Evolutionary conservation across 2,329 filamentous ascomycete species (phyloP), one percentile per base, ranked within the genome.

Genomic region (Podosphaera xanthii): DNA sequence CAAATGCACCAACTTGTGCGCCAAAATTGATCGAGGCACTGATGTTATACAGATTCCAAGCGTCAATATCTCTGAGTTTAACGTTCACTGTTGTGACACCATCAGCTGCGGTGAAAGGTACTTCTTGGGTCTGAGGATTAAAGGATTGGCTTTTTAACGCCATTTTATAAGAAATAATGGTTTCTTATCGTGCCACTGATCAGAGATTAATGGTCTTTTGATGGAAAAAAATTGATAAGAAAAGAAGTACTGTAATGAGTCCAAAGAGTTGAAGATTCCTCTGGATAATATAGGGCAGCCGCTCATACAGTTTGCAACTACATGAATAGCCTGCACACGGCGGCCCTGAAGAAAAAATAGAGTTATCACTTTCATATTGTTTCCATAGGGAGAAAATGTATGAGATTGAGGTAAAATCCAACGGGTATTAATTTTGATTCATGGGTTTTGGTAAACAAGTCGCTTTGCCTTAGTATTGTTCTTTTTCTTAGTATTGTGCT

Each of bases 1-100:
- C 60, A 2, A 77, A 77, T 34, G 80, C 77, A 50, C 83, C 83
- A 56, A 83, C 71, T 66, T 85, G 81, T 38, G 73, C 68, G 40
- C 75, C 78, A 65, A 77, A 82, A 66, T 77, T 78, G 73, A 83
- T 78, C 65, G 70, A 74, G 42, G 75, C 67, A 7, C 71, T 71
- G 60, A 74, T 69, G 61, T 73, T 73, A 66, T 77, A 77, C 60
- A 72, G 68, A 59, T 75, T 69, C 57, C 73, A 74, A 3, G 62
- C 59, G 63, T 80, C 69, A 46, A 83, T 61, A 2, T 70, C 67
- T 7, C 62, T 54, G 60, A 82, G 68, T 50, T 68, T 64, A 46
- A 76, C 65, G 0, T 67, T 63, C 61, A 78, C 67, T 0, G 69
- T 63, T 0, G 68, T 70, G 31, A 63, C 53, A 33, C 75, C 75